Percentiles rank a stretch among this genome's conserved stretches.
These are phyloP conservation scores for Mrakia blollopis DNA, from an alignment of 768 basidiomycete genomes.

Conservation along the genomic window DNA sequence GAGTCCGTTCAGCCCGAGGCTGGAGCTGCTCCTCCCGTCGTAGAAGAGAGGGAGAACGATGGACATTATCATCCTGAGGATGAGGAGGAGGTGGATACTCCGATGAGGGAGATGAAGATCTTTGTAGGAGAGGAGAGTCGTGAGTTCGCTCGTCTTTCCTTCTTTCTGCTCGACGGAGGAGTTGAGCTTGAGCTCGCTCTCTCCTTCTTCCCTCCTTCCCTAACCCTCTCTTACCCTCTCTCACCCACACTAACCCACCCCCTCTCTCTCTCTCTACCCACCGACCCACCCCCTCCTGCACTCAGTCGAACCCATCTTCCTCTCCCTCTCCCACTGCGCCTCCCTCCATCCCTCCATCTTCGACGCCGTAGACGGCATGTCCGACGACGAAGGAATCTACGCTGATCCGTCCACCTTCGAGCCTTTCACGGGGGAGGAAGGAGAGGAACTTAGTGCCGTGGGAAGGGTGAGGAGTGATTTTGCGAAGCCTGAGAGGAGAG, in stretches of 20 bases:
- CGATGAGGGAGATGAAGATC: constrained; percentile 77
- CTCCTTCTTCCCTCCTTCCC: constrained; percentile 6
- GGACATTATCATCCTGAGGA: constrained; percentile 38
- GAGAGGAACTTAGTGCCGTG: constrained; percentile 73
- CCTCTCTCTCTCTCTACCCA: background rate
- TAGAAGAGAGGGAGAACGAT: constrained; percentile 28
- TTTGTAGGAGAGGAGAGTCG: constrained; percentile 59
- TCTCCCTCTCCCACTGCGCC: constrained; percentile 77
- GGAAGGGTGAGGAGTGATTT: constrained; percentile 94
- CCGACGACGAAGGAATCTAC: constrained; percentile 35
- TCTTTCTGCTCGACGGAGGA: background rate
- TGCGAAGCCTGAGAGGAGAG: constrained; percentile 53
- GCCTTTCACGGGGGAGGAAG: constrained; percentile 58
- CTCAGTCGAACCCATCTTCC: constrained; percentile 79
- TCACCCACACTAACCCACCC: background rate
- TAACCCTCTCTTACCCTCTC: constrained; percentile 4
- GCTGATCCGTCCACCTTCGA: constrained; percentile 42
- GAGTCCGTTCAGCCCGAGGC: constrained; percentile 49
- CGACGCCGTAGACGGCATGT: constrained; percentile 33
- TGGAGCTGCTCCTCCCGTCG: background rate
- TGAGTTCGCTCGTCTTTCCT: constrained; percentile 50
- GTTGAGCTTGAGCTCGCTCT: background rate
- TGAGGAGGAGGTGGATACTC: constrained; percentile 47
- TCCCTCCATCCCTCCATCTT: constrained; percentile 61
- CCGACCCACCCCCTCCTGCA: background rate